Percentiles rank a stretch among this genome's conserved stretches.
Evolutionary conservation across 495 filamentous ascomycete genomes (phyloP).

Genomic region (Immersiella caudata): DNA sequence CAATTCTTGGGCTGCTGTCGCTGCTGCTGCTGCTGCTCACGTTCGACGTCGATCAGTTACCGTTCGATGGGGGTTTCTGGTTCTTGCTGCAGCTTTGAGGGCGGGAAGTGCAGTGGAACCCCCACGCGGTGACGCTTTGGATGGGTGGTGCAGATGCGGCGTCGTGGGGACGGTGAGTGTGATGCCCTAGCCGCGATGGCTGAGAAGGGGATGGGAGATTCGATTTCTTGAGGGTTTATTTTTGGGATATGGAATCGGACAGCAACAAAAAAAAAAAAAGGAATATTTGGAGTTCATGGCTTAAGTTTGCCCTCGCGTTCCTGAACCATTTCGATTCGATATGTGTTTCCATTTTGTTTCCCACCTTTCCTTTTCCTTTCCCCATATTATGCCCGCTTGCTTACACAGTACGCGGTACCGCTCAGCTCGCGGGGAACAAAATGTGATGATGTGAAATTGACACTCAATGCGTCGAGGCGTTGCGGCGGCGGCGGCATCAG

Average conservation of each 20-base stretch:
- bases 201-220: too few species aligned
- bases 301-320: background rate
- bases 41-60: conserved; percentile 3
- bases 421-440: background rate
- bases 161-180: background rate
- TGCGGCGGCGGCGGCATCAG: background rate
- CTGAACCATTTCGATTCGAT: background rate
- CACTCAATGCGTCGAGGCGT: background rate
- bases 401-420: background rate
- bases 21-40: background rate
- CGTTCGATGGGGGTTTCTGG: background rate
- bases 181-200: too few species aligned
- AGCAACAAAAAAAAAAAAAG: background rate
- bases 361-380: background rate
- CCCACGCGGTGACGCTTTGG: background rate
- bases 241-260: background rate
- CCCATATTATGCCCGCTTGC: background rate
- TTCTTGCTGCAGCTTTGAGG: background rate
- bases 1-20: background rate
- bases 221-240: background rate
- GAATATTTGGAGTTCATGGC: background rate
- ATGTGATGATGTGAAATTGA: background rate
- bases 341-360: background rate
- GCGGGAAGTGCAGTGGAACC: too few species aligned
- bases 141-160: background rate